phyloP scores from a whole-genome alignment of 2,329 filamentous ascomycete genomes.

The Penicillium griseofulvum region DNA sequence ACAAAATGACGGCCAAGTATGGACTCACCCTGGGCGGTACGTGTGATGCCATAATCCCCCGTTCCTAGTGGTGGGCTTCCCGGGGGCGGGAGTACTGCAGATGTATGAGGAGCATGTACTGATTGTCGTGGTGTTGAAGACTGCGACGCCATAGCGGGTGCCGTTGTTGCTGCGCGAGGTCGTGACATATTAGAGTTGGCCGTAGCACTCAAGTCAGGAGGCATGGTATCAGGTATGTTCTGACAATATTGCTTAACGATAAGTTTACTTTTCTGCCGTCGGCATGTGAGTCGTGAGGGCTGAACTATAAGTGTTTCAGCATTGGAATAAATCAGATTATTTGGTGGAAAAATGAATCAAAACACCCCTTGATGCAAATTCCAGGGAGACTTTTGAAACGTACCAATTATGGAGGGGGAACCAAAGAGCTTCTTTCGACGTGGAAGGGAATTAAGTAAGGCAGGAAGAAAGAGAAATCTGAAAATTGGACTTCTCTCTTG shows the following conservation, averaged over 20 bases:
- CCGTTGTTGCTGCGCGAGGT: conserved; percentile 31
- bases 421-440: background rate
- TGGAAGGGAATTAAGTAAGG: background rate
- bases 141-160: conserved; percentile 33
- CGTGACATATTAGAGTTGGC: conserved; percentile 32
- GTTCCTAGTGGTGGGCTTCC: conserved; percentile 25
- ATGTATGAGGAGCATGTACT: conserved; percentile 45
- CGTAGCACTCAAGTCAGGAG: conserved; percentile 50
- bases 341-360: conserved; percentile 13
- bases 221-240: conserved; percentile 19
- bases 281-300: conserved; percentile 9
- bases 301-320: conserved; percentile 18
- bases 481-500: background rate
- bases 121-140: conserved; percentile 45
- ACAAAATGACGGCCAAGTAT: background rate
- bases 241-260: background rate
- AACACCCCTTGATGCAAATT: conserved; percentile 33
- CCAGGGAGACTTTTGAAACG: conserved; percentile 21
- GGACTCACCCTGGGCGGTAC: conserved; percentile 42
- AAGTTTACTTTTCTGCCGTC: conserved; percentile 7
- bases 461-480: background rate
- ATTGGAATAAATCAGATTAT: background rate
- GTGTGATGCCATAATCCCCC: conserved; percentile 38
- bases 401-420: conserved; percentile 19
- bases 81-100: conserved; percentile 13